phyloP scores from a whole-genome alignment of 768 basidiomycete species.

The Saitozyma sp. region DNA sequence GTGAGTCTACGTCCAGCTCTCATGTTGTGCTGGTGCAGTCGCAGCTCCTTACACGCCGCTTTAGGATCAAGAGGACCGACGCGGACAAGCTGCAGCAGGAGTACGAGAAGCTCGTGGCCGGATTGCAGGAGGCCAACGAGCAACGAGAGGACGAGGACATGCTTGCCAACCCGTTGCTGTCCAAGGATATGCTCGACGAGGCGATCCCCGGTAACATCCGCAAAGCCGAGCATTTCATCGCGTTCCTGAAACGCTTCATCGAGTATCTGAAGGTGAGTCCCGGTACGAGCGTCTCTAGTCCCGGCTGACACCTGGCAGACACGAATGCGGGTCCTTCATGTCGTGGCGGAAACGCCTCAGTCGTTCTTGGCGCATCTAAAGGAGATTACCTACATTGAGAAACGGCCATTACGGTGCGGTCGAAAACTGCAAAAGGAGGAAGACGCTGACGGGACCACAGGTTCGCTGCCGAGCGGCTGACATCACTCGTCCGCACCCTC shows the following conservation, averaged over 20 bases:
- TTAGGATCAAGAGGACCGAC: constrained; percentile 88
- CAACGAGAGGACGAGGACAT: constrained; percentile 69
- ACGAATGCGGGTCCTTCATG: constrained; percentile 97
- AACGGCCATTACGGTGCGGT: constrained; percentile 87
- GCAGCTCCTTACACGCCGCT: background rate
- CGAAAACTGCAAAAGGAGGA: too few relatives aligned
- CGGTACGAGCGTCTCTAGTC: background rate
- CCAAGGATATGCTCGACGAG: constrained; percentile 90
- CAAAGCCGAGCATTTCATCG: constrained; percentile 98
- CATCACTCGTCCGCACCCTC: constrained; percentile 88
- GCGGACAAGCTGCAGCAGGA: constrained; percentile 93
- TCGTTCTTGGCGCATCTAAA: constrained; percentile 97
- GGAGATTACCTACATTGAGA: constrained; percentile 97
- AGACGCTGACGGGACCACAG: constrained; percentile 57
- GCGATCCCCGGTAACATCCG: constrained; percentile 97
- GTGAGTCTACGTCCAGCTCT: constrained; percentile 56
- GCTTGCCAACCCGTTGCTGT: constrained; percentile 80
- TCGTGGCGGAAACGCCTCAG: constrained; percentile 95
- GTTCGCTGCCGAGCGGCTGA: constrained; percentile 93
- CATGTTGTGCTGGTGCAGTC: background rate
- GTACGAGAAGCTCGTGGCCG: constrained; percentile 91
- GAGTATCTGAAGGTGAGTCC: constrained; percentile 90
- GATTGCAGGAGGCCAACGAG: constrained; percentile 72
- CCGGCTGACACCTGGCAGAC: constrained; percentile 60
- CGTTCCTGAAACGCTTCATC: constrained; percentile 95